Base-by-base conservation (phyloP, 768 basidiomycete genomes). In the Myochromella boudieri region DNA sequence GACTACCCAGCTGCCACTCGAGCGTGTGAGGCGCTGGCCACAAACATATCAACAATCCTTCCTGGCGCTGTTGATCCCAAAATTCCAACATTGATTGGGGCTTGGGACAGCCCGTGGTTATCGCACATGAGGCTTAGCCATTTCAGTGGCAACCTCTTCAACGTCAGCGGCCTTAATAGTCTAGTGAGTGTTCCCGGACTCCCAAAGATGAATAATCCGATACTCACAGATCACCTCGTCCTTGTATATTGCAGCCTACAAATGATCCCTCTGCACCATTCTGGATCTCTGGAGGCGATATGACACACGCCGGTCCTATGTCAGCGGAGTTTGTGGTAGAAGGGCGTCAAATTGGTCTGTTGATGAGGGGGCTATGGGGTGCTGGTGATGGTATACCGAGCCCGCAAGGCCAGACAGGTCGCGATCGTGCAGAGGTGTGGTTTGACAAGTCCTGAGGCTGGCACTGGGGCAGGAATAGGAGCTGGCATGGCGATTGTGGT, bases 251-350 rank as follows among this genome's bases (percentile, higher is more conserved):
- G 5, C 33, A 49, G 56, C 31, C 45, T 2, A 52, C 53, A 4
- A 34, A 47, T 17, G 46, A 57, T 27, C 17, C 51, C 14, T 44
- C 48, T 12, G 48, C 55, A 42, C 54, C 50, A 21, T 54, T 28
- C 25, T 57, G 56, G 58, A 33, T 28, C 1, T 34, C 8, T 17
- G 44, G 41, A 3, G 34, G 24, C 12, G 43, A 41, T 4, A 26
- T 25, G 0, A 21, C 24, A n/a, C 26, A 7, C 24, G 12, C 9
- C 22, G 18, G 8, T 5, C 27, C 34, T 1, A 1, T 27, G 6
- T 21, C 4, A 21, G 50, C 44, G 1, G 44, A 51, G 22, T 18
- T 21, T n/a, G 41, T 34, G 4, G 41, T 51, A 1, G 34, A 42
- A 8, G 21, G 36, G 15, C 6, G 11, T 37, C 26, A 6, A n/a